A percentile compares a stretch with the other conserved stretches of the same genome.
phyloP scores from a whole-genome alignment of 306 rosid species.

The Lotus japonicus region DNA sequence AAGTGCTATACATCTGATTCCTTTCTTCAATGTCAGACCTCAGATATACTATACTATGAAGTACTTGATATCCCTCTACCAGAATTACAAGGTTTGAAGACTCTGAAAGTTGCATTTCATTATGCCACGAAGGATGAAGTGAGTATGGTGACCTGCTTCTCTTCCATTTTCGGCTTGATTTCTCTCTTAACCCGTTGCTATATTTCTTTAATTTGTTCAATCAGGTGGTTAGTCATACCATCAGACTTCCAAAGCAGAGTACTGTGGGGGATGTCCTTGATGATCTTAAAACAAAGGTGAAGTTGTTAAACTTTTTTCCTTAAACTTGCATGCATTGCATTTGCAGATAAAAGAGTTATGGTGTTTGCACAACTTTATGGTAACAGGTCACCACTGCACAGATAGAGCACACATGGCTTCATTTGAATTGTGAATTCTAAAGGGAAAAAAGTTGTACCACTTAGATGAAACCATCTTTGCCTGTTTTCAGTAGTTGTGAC shows the following conservation, averaged over 20 bases:
- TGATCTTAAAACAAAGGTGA: constrained; percentile 81
- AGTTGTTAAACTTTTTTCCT: not conserved
- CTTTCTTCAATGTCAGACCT: constrained; percentile 48
- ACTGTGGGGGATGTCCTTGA: constrained; percentile 76
- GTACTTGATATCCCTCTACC: constrained; percentile 87
- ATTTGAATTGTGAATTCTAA: not conserved
- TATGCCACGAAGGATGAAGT: constrained; percentile 80
- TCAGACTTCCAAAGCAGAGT: constrained; percentile 80
- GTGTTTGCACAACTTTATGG: not conserved
- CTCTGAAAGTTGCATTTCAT: constrained; percentile 81
- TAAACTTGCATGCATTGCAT: not conserved
- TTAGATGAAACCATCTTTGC: not conserved
- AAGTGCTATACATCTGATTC: constrained; percentile 6
- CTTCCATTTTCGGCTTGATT: not conserved
- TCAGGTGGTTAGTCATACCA: constrained; percentile 71
- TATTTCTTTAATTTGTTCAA: not conserved
- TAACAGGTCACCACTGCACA: not conserved
- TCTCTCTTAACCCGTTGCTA: not conserved
- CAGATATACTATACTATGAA: constrained; percentile 77
- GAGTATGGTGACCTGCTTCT: constrained; percentile 35
- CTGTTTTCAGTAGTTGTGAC: not conserved
- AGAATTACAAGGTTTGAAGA: constrained; percentile 79
- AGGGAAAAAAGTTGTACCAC: not conserved
- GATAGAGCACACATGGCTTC: not conserved
- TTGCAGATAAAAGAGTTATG: not conserved